These are phyloP conservation scores for Aspergillus homomorphus DNA, from an alignment of 495 filamentous ascomycete genomes.

Conservation along the genomic window DNA sequence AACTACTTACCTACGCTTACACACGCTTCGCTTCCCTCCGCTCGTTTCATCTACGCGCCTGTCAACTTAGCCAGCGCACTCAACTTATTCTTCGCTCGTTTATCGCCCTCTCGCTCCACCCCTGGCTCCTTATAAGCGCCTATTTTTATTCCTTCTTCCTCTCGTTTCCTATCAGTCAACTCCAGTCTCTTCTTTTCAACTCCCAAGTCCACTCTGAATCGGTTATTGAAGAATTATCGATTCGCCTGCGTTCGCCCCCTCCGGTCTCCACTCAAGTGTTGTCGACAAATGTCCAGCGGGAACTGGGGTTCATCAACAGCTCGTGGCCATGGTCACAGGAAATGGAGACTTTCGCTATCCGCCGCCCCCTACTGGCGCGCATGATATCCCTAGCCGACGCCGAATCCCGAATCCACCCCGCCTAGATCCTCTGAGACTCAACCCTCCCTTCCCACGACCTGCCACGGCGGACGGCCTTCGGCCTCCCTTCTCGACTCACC, in stretches of 20 bases:
- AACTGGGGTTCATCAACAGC: conserved; percentile 35
- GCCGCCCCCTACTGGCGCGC: conserved; percentile 33
- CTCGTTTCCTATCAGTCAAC: conserved; percentile 4
- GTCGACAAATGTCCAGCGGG: conserved; percentile 48
- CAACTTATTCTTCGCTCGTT: conserved; percentile 17
- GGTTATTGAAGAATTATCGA: neutral
- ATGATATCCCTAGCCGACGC: conserved; percentile 35
- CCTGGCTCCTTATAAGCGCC: conserved; percentile 3
- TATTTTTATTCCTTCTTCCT: conserved; percentile 9
- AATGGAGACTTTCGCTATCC: conserved; percentile 41
- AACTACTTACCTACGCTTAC: neutral
- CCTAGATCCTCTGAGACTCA: conserved; percentile 34
- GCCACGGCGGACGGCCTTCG: conserved; percentile 22
- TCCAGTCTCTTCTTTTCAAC: conserved; percentile 1
- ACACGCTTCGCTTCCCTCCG: conserved; percentile 12
- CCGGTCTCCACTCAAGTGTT: conserved; percentile 6
- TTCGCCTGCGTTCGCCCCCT: conserved; percentile 8
- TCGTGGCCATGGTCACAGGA: conserved; percentile 53
- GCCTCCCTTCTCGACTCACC: conserved; percentile 23
- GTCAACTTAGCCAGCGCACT: conserved; percentile 8
- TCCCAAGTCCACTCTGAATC: neutral
- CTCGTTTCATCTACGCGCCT: conserved; percentile 15
- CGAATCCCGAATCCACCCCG: conserved; percentile 33
- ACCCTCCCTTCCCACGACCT: conserved; percentile 31
- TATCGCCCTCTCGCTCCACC: conserved; percentile 4